A percentile compares a stretch with the other conserved stretches of the same genome.
Conservation (phyloP, 2,329 filamentous ascomycete genomes). For the Botrytis byssoidea region DNA sequence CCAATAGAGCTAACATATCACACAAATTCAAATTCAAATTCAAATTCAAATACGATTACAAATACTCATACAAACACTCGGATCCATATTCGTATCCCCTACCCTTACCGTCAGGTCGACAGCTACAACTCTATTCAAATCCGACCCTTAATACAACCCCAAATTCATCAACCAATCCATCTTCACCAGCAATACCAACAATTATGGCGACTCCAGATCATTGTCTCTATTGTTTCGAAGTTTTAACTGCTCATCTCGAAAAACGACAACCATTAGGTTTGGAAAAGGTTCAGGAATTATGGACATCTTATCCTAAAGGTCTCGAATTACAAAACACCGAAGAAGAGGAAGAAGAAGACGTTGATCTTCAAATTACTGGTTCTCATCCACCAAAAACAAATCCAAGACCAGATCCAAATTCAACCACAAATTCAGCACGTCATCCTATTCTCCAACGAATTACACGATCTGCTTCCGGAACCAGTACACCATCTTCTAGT, state of each 20-base stretch:
- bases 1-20: not conserved
- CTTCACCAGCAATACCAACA: not conserved
- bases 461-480: constrained; percentile 18
- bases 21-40: not conserved
- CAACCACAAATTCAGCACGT: constrained; percentile 15
- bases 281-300: constrained; percentile 67
- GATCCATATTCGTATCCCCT: not conserved
- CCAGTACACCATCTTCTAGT: constrained; percentile 7
- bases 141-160: not conserved
- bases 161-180: not conserved
- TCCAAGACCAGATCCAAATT: not conserved
- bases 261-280: constrained; percentile 66
- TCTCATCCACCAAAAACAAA: not conserved
- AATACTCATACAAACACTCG: not conserved
- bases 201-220: constrained; percentile 81
- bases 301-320: constrained; percentile 41
- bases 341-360: constrained; percentile 38
- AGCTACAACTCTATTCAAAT: not conserved
- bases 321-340: constrained; percentile 40
- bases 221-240: constrained; percentile 92
- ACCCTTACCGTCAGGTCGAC: not conserved
- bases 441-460: constrained; percentile 28
- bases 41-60: not conserved
- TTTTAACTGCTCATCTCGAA: constrained; percentile 72
- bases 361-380: not conserved